A percentile compares a stretch with the other conserved stretches of the same genome.
Conservation (phyloP, 2,329 filamentous ascomycete species). For the Exophiala alcalophila region DNA sequence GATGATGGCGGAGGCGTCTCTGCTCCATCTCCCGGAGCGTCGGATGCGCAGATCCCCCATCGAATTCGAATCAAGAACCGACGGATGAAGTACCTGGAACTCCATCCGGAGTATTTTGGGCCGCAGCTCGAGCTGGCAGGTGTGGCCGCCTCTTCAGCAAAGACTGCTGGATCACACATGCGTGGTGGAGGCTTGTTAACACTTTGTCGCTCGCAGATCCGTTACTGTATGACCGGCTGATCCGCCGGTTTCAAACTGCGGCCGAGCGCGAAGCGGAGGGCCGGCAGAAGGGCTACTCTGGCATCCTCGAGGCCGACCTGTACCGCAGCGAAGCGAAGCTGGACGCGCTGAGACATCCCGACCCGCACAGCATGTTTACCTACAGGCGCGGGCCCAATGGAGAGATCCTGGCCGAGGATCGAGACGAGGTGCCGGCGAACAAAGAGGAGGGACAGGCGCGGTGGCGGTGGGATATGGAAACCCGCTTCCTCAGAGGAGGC, state of each 20-base stretch:
- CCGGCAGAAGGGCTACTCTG: slow-evolving; percentile 71
- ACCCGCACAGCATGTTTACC: slow-evolving; percentile 49
- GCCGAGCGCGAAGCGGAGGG: slow-evolving; percentile 52
- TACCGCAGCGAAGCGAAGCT: slow-evolving; percentile 73
- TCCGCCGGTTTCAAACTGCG: slow-evolving; percentile 54
- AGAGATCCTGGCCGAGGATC: slow-evolving; percentile 57
- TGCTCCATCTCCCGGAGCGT: slow-evolving; percentile 2
- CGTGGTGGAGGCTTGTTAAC: slow-evolving; percentile 9
- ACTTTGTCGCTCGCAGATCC: slow-evolving; percentile 55
- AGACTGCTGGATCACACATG: slow-evolving; percentile 7
- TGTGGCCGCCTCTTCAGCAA: slow-evolving; percentile 37
- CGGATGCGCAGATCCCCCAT: slow-evolving; percentile 15
- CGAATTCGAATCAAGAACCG: slow-evolving; percentile 67
- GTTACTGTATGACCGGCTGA: slow-evolving; percentile 74
- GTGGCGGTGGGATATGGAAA: slow-evolving; percentile 70
- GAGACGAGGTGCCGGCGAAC: slow-evolving; percentile 55
- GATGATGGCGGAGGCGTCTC: slow-evolving; percentile 14
- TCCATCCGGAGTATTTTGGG: slow-evolving; percentile 69
- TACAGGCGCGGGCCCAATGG: slow-evolving; percentile 53
- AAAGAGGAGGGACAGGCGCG: slow-evolving; percentile 65
- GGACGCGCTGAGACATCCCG: slow-evolving; percentile 56
- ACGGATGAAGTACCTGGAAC: slow-evolving; percentile 70
- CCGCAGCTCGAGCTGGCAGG: slow-evolving; percentile 61
- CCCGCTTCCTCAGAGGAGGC: slow-evolving; percentile 70
- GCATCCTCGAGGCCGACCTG: slow-evolving; percentile 73